Evolutionary conservation across 805 yeast species (phyloP).

Genomic region (Saccharomycopsis sp.): DNA sequence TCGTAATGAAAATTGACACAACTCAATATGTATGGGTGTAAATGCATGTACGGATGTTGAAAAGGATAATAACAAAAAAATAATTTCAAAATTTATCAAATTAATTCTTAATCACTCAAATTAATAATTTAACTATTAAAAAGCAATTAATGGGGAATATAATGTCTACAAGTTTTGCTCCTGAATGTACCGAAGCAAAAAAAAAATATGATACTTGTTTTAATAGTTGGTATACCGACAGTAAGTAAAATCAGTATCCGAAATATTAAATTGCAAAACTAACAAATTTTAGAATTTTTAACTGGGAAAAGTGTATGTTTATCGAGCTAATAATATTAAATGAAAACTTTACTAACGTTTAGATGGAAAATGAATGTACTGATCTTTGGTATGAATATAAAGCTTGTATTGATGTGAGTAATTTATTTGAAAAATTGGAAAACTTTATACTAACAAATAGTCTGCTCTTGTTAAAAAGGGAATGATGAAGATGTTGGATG

Average conservation of each 20-base stretch:
- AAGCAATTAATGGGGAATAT: slow-evolving; percentile 63
- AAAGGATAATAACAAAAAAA: too few species aligned
- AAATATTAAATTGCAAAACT: too few species aligned
- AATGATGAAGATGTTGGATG: slow-evolving; percentile 73
- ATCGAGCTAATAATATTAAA: background rate
- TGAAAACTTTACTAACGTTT: slow-evolving; percentile 9
- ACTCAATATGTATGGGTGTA: too few species aligned
- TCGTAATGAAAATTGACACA: too few species aligned
- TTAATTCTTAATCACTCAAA: background rate
- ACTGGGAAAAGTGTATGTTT: slow-evolving; percentile 36
- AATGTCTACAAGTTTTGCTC: slow-evolving; percentile 88
- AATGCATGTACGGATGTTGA: too few species aligned
- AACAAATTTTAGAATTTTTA: slow-evolving; percentile 26
- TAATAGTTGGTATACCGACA: slow-evolving; percentile 90
- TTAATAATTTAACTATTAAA: too few species aligned
- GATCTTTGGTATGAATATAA: slow-evolving; percentile 83
- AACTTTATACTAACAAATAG: slow-evolving; percentile 20
- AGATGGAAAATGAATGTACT: slow-evolving; percentile 76
- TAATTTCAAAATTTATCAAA: too few species aligned
- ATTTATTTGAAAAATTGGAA: background rate
- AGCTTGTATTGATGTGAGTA: slow-evolving; percentile 64
- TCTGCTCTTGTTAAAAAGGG: slow-evolving; percentile 57
- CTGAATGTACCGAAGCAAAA: slow-evolving; percentile 87
- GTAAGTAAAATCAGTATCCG: slow-evolving; percentile 24
- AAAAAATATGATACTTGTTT: slow-evolving; percentile 86